A percentile compares a stretch with the other conserved stretches of the same genome.
Conservation (phyloP, 768 basidiomycete genomes). For the Ramaria rubella region DNA sequence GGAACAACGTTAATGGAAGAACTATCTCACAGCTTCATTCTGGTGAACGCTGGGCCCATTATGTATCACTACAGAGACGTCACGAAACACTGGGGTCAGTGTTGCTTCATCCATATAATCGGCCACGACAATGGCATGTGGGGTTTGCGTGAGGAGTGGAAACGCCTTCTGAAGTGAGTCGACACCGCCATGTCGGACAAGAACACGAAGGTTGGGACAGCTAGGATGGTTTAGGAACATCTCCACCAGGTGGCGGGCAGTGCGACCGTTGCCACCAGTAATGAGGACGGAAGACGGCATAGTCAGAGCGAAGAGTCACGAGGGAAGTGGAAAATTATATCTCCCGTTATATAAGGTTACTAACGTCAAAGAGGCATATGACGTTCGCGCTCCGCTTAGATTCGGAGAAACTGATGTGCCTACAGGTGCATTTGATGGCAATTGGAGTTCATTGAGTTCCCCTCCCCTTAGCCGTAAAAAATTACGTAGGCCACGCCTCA, state of each 20-base stretch:
- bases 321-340: no score
- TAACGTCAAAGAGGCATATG: no score
- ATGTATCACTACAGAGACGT: constrained; percentile 23
- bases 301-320: no score
- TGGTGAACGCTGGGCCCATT: constrained; percentile 23
- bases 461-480: no score
- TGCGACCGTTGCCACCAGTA: constrained; percentile 19
- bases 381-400: no score
- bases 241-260: constrained; percentile 18
- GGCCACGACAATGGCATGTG: constrained; percentile 18
- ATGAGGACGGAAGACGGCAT: constrained; percentile 21
- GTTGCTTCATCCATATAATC: constrained; percentile 22
- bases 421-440: no score
- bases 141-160: constrained; percentile 14
- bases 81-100: constrained; percentile 17
- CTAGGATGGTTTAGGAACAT: constrained; percentile 15
- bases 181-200: constrained; percentile 19
- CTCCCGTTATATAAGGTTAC: no score
- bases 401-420: no score
- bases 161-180: constrained; percentile 13
- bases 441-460: no score
- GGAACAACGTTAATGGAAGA: background rate
- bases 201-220: constrained; percentile 18
- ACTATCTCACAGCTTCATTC: constrained; percentile 18
- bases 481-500: no score